Base-by-base conservation (phyloP, 371 early-diverging fungal species). In the Mucor mucedo region DNA sequence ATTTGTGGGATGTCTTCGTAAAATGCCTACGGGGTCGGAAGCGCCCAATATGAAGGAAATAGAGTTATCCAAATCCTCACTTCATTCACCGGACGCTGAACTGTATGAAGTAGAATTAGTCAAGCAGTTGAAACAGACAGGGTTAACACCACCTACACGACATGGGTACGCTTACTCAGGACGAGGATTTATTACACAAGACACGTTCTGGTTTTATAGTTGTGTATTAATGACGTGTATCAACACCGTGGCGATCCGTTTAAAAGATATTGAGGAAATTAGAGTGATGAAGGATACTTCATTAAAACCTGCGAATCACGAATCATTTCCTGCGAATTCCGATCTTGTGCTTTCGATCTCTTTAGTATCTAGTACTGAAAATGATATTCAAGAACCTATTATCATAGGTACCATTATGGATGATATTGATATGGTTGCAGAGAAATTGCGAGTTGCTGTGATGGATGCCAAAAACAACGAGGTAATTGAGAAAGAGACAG, bases 171-270 rank as follows among this genome's bases (percentile, higher is more conserved):
- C 75, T 3, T 80, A 80, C 47, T 66, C 73, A 21, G 81, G 81
- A 1, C 72, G 75, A 41, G 71, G 66, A 0, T 81, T 71, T 28
- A 50, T 81, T 13, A 78, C 78, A 0, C 77, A 78, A 48, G 68
- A 74, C 2, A 72, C 66, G 6, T 66, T 81, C 29, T 81, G 78
- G 77, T 78, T 81, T 40, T 76, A 78, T 50, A 77, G 78, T 38
- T 75, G 73, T 32, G 63, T 77, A 1, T 41, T 75, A 60, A 66
- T 73, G 54, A 65, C 73, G 4, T 79, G 75, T 30, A 70, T 77
- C 8, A 66, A 75, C 30, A 65, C 80, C 7, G 77, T 78, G 11
- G 77, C 74, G 4, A 42, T 77, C 30, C 65, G 59, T 32, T 49
- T 77, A 28, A 72, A 66, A 54, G 75, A 75, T 33, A 77, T 77